Evolutionary conservation across 148 eudicot species (phyloP).

Genomic region (Polygonum aviculare): DNA sequence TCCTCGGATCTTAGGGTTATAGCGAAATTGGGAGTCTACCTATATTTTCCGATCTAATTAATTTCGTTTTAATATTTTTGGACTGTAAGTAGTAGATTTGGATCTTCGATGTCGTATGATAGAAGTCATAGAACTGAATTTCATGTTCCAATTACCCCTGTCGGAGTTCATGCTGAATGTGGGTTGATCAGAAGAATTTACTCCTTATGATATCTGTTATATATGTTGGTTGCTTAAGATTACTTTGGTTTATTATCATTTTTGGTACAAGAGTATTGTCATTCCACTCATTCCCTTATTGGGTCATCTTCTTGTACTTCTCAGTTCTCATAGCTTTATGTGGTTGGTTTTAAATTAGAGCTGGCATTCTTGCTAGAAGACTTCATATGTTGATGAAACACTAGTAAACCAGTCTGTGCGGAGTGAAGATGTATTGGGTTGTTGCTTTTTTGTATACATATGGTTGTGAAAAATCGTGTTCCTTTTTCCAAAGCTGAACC

Average conservation of each 20-base stretch:
- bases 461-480: neutral
- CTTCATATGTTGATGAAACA: neutral
- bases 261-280: neutral
- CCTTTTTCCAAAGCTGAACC: neutral
- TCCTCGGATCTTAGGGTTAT: constrained; percentile 14
- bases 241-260: neutral
- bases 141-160: neutral
- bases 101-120: neutral
- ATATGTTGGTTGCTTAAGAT: neutral
- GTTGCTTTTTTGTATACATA: neutral
- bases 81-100: neutral
- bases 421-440: neutral
- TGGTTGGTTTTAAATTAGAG: neutral
- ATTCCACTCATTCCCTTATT: neutral
- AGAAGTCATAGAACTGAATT: neutral
- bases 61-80: neutral
- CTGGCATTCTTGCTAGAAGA: neutral
- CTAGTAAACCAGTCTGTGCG: neutral
- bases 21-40: neutral
- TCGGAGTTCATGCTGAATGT: neutral
- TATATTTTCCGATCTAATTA: neutral
- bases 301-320: neutral
- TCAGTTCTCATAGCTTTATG: neutral
- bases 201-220: neutral
- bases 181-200: neutral